Percentiles rank a stretch among this genome's conserved stretches.
These are phyloP conservation scores for Didymosphaeria variabile DNA, from an alignment of 2,329 filamentous ascomycete species.

Conservation along the genomic window DNA sequence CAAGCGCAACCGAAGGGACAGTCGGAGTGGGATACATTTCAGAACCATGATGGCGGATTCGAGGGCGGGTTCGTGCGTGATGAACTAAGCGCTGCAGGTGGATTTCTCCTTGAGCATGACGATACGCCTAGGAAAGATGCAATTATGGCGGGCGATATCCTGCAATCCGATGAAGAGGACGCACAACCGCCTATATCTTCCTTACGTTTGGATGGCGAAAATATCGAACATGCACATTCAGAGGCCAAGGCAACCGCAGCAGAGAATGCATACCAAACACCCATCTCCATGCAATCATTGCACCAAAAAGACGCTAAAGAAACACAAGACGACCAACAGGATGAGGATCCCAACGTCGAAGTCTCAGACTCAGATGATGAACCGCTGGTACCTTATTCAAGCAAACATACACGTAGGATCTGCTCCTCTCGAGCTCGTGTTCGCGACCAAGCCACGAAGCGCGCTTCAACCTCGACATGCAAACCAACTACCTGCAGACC, in stretches of 20 bases:
- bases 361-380: slow-evolving; percentile 41
- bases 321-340: slow-evolving; percentile 2
- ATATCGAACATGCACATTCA: slow-evolving; percentile 23
- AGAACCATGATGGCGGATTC: slow-evolving; percentile 39
- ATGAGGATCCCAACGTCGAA: slow-evolving; percentile 50
- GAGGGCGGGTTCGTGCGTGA: slow-evolving; percentile 56
- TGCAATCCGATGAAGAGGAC: slow-evolving; percentile 49
- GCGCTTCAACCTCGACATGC: slow-evolving; percentile 17
- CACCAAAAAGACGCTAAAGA: slow-evolving; percentile 29
- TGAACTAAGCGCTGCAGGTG: slow-evolving; percentile 25
- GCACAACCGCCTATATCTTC: slow-evolving; percentile 34
- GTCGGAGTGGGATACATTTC: slow-evolving; percentile 48
- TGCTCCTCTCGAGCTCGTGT: slow-evolving; percentile 20
- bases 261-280: slow-evolving; percentile 34
- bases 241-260: slow-evolving; percentile 14
- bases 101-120: slow-evolving; percentile 22
- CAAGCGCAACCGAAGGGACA: slow-evolving; percentile 63
- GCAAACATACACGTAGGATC: slow-evolving; percentile 7
- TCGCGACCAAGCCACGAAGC: slow-evolving; percentile 27
- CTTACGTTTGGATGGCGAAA: slow-evolving; percentile 44
- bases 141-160: slow-evolving; percentile 46
- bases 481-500: slow-evolving; percentile 9
- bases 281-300: slow-evolving; percentile 48
- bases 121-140: slow-evolving; percentile 43
- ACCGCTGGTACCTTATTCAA: slow-evolving; percentile 9